phyloP scores from a whole-genome alignment of 768 basidiomycete species.

The Boletellus ananas region DNA sequence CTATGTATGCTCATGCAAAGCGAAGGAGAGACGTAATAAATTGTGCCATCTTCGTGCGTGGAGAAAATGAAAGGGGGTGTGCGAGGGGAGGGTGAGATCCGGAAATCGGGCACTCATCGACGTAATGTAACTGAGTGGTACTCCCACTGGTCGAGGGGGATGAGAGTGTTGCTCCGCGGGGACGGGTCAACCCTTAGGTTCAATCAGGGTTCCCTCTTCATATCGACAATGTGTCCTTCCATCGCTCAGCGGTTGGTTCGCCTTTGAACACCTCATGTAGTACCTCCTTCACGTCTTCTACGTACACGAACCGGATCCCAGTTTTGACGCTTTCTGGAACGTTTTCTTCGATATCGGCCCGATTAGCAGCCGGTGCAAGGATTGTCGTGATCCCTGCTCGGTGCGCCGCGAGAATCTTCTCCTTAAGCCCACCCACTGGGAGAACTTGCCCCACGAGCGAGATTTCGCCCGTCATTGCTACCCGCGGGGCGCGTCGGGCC shows the following conservation, averaged over 20 bases:
- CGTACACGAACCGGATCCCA: slow-evolving; percentile 93
- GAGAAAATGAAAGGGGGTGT: background rate
- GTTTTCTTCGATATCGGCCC: slow-evolving; percentile 95
- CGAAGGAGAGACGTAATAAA: background rate
- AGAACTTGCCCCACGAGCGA: slow-evolving; percentile 94
- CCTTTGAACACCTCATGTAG: slow-evolving; percentile 81
- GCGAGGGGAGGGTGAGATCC: no score
- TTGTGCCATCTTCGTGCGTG: background rate
- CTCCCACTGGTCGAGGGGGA: background rate
- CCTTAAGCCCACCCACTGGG: slow-evolving; percentile 93
- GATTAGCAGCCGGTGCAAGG: slow-evolving; percentile 81
- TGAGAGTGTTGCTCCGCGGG: background rate
- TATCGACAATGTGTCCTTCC: slow-evolving; percentile 57
- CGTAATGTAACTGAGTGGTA: no score
- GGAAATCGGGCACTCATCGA: no score
- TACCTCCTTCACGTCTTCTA: slow-evolving; percentile 89
- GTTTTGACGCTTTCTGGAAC: slow-evolving; percentile 94
- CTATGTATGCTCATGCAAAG: slow-evolving; percentile 9
- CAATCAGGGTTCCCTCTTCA: slow-evolving; percentile 5
- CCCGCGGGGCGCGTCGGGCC: background rate
- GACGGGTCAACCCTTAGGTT: background rate
- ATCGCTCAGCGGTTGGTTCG: slow-evolving; percentile 52
- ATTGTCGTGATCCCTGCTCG: slow-evolving; percentile 94
- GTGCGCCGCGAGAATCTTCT: slow-evolving; percentile 95
- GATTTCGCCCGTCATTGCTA: slow-evolving; percentile 98